Evolutionary conservation across 1,139 yeast genomes (phyloP).

Genomic region (Blastobotrys serpentis): DNA sequence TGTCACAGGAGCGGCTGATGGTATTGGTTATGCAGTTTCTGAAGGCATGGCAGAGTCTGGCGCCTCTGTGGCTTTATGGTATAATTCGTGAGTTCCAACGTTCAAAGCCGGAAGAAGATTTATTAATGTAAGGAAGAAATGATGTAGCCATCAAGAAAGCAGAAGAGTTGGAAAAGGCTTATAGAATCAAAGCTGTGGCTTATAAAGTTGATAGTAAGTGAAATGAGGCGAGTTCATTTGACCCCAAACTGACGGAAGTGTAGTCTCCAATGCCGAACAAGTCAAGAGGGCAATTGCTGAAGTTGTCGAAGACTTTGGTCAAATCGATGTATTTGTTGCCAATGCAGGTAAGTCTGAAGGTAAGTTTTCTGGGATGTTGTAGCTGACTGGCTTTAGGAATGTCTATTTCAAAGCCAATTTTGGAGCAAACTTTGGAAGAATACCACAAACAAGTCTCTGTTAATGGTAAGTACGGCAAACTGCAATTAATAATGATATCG

Average conservation of each 20-base stretch:
- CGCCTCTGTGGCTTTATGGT: constrained; percentile 52
- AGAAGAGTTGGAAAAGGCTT: constrained; percentile 52
- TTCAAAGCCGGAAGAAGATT: too few relatives aligned
- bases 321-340: constrained; percentile 58
- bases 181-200: constrained; percentile 65
- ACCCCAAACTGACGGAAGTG: too few relatives aligned
- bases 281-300: constrained; percentile 57
- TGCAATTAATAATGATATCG: too few relatives aligned
- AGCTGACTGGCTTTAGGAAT: too few relatives aligned
- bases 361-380: too few relatives aligned
- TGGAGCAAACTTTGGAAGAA: constrained; percentile 12
- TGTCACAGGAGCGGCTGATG: constrained; percentile 69
- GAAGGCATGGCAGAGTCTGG: constrained; percentile 73
- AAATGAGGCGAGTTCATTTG: too few relatives aligned
- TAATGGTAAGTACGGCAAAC: constrained; percentile 2
- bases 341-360: constrained; percentile 50
- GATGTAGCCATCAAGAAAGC: constrained; percentile 54
- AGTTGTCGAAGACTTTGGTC: constrained; percentile 65
- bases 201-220: constrained; percentile 54
- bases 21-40: constrained; percentile 72
- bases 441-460: constrained; percentile 15
- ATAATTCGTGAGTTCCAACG: constrained; percentile 30
- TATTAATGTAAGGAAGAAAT: not conserved
- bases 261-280: constrained; percentile 53
- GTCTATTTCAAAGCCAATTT: constrained; percentile 8